Evolutionary conservation across 73 alveolate species (phyloP).

Genomic region (Paramecium caudatum): DNA sequence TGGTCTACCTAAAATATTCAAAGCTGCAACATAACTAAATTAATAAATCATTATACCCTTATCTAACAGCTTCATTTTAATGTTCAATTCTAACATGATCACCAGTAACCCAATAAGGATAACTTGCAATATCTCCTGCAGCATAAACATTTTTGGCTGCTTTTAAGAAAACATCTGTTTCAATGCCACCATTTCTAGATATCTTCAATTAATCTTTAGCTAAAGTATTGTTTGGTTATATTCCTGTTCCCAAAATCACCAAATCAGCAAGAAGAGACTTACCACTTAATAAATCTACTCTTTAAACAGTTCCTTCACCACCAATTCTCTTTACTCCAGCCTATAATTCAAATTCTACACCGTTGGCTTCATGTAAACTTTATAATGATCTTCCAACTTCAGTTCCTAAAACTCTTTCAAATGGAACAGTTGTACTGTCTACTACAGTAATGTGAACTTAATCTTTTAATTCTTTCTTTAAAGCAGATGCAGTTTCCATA

Average conservation of each 20-base stretch:
- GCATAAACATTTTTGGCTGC: constrained; percentile 89
- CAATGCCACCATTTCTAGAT: constrained; percentile 81
- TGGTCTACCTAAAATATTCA: constrained; percentile 88
- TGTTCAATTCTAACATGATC: constrained; percentile 89
- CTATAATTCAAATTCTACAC: constrained; percentile 77
- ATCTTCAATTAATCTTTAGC: constrained; percentile 75
- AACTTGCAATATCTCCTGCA: constrained; percentile 94
- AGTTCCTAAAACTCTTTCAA: constrained; percentile 85
- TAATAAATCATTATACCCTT: constrained; percentile 63
- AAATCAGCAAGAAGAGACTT: constrained; percentile 85
- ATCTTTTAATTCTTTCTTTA: constrained; percentile 78
- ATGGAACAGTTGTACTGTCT: constrained; percentile 77
- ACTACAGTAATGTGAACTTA: constrained; percentile 82
- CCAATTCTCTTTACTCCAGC: constrained; percentile 78
- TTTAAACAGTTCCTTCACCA: constrained; percentile 76
- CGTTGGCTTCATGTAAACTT: constrained; percentile 79
- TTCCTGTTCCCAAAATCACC: constrained; percentile 92
- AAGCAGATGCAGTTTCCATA: constrained; percentile 86
- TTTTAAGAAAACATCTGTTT: constrained; percentile 83
- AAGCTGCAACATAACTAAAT: constrained; percentile 82
- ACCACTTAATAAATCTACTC: constrained; percentile 84
- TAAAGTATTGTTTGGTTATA: constrained; percentile 80
- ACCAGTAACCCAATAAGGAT: constrained; percentile 86
- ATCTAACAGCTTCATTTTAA: constrained; percentile 85
- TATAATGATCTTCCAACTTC: constrained; percentile 82